Evolutionary conservation across 768 basidiomycete species (phyloP), one percentile per base, ranked within the genome.

Genomic region (Astraeus odoratus): DNA sequence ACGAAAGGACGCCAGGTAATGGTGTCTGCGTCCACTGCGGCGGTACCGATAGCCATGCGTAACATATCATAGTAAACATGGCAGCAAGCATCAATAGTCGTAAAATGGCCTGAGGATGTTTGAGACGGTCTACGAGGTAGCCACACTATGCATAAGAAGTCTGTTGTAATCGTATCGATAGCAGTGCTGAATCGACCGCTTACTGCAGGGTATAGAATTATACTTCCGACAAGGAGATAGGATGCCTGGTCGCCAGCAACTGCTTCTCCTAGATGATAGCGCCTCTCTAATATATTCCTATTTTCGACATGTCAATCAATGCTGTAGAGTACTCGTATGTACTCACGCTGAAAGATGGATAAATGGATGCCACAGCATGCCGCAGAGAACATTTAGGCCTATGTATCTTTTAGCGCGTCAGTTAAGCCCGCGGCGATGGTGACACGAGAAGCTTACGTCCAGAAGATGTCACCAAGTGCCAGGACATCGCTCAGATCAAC

Each of bases 341-440:
- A 60, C 80, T 56, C 56, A 86, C 84, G 86, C 71, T 10, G 82
- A 78, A 34, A 90, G 76, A 56, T 88, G 85, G 9, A 77, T 78
- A 57, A 86, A 87, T 3, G 86, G 87, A 3, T 77, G 67, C 86
- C 86, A 89, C 27, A 87, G 77, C 48, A 78, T 69, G 15, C 86
- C 86, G 48, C 83, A 90, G 13, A 88, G 65, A 10, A 88, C 60
- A 50, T 89, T 89, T n/a, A 86, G 55, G 2, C 73, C 80, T 46
- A 88, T 78, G 58, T 88, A 88, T 13, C 83, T 85, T 51, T 6
- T 22, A 22, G 43, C 19, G 5, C 22, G 5, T 31, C 10, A 24
- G 16, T 52, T 48, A 46, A 51, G 43, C 49, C 29, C 42, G 18
- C 24, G 24, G 31, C 16, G 20, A 10, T 3, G 22, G 43, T 13